Percentiles rank a stretch among this genome's conserved stretches.
Conservation (phyloP, 371 early-diverging fungal genomes). For the Circinella umbellata region DNA sequence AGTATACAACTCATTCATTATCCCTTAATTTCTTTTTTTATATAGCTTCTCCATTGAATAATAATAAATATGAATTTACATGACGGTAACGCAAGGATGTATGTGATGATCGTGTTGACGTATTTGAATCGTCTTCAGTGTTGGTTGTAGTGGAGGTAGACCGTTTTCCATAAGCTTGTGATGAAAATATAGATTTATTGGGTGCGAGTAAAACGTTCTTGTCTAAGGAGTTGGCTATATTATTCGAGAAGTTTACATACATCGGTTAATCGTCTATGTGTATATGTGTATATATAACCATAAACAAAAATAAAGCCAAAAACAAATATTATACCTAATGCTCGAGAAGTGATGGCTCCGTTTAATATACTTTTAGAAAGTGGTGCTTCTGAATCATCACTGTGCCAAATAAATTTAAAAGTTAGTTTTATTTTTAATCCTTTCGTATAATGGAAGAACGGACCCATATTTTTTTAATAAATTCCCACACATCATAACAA, state of each 20-base stretch:
- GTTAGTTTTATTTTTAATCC: background rate
- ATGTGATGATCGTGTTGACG: constrained; percentile 17
- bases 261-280: background rate
- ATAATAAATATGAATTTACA: constrained; percentile 12
- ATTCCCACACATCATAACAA: constrained; percentile 6
- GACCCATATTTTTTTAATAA: background rate
- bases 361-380: constrained; percentile 40
- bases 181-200: constrained; percentile 62
- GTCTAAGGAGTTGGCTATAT: constrained; percentile 27
- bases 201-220: constrained; percentile 63
- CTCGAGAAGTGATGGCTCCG: constrained; percentile 38
- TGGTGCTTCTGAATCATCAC: constrained; percentile 44
- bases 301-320: background rate
- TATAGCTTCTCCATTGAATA: background rate
- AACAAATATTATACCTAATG: constrained; percentile 25
- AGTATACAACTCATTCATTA: background rate
- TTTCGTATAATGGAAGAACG: background rate
- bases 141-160: constrained; percentile 6
- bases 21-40: background rate
- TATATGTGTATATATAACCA: background rate
- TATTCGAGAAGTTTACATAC: no score
- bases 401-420: constrained; percentile 2
- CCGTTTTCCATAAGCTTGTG: constrained; percentile 55
- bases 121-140: constrained; percentile 31
- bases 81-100: constrained; percentile 21